A percentile compares a stretch with the other conserved stretches of the same genome.
Evolutionary conservation across 2,329 filamentous ascomycete genomes (phyloP).

Genomic region (Clonostachys chloroleuca): DNA sequence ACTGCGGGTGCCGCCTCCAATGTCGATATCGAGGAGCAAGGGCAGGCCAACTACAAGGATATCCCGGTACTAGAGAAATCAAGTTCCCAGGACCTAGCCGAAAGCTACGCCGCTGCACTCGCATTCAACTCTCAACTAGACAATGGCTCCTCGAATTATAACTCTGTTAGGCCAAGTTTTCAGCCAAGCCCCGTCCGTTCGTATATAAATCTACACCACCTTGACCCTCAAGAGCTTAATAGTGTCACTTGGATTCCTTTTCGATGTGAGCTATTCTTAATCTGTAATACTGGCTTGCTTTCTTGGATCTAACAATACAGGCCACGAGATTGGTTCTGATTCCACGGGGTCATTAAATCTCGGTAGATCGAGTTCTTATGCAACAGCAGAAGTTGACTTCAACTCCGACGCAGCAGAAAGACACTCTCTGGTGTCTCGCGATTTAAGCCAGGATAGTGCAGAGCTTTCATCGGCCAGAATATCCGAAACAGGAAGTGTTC

Average conservation of each 20-base stretch:
- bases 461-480: neutral
- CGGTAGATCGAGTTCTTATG: slow-evolving; percentile 13
- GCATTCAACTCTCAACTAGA: slow-evolving; percentile 9
- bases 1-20: no score
- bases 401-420: no score
- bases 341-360: no score
- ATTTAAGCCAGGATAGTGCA: neutral
- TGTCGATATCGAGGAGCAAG: no score
- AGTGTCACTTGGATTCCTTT: slow-evolving; percentile 27
- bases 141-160: slow-evolving; percentile 23
- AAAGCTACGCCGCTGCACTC: slow-evolving; percentile 6
- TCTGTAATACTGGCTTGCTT: no score
- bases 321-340: no score
- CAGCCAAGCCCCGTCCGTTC: slow-evolving; percentile 22
- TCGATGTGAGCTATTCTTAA: slow-evolving; percentile 14
- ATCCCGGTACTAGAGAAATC: neutral
- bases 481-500: slow-evolving; percentile 30
- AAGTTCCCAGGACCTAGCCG: slow-evolving; percentile 2
- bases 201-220: slow-evolving; percentile 14
- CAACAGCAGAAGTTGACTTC: slow-evolving; percentile 12
- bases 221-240: slow-evolving; percentile 23
- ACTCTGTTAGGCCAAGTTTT: slow-evolving; percentile 23
- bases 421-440: neutral
- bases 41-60: no score
- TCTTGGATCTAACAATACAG: no score